Evolutionary conservation across 2,329 filamentous ascomycete genomes (phyloP), one percentile per base, ranked within the genome.

Genomic region (Fusarium tjaetaba): DNA sequence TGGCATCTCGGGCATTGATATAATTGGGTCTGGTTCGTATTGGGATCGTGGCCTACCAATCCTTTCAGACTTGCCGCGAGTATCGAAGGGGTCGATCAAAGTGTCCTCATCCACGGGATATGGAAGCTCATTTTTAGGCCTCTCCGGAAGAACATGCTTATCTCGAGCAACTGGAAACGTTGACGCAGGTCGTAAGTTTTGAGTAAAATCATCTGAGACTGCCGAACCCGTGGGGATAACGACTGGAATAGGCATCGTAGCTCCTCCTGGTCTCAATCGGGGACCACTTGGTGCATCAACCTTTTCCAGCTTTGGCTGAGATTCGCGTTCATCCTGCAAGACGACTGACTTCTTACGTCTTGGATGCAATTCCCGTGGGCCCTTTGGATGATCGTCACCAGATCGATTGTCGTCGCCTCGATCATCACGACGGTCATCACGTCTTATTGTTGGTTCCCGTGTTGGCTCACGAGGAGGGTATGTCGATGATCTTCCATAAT

Each of bases 91-190:
- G 43, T 78, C 76, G 55, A 66, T 68, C 48, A 61, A 57, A 16
- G 73, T 67, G 24, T 78, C 78, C 26, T 83, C 80, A 48, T 84
- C 82, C n/a, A 83, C 80, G 6, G 82, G 82, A 64, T 84, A 84
- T n/a, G 82, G 82, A 15, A 82, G 76, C 32, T 76, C 73, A 10
- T 76, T 53, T 36, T 78, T 80, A 36, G 68, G 74, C 4, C 73
- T 75, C 16, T 76, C 75, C 18, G 74, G 69, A 22, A 66, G 71
- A 48, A 58, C 63, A 34, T 75, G 65, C 32, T 73, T 71, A 32
- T 78, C 72, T 22, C 64, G 72, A 20, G 70, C 56, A 26, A 76
- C 51, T 18, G 81, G 81, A 43, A 83, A 82, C 2, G 81, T 82
- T 28, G 77, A 73, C 11, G 80, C 77, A 43, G 72, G 62, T 28